Percentiles rank a stretch among this genome's conserved stretches.
phyloP scores from a whole-genome alignment of 2,329 filamentous ascomycete species.

The Xylaria sp. region DNA sequence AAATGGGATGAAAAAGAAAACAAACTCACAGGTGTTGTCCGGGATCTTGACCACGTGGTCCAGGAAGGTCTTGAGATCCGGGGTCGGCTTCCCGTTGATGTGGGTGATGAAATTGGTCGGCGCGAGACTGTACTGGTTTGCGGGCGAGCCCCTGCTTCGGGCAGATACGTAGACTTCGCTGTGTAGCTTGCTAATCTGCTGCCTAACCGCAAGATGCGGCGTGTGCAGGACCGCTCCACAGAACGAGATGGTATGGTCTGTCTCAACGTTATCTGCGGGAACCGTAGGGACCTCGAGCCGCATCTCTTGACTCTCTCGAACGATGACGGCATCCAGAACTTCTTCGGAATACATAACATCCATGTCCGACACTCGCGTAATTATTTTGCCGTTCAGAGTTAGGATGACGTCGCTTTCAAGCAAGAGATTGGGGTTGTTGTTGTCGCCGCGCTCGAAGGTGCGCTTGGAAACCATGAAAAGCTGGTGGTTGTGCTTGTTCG shows the following conservation, averaged over 20 bases:
- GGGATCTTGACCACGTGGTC: slow-evolving; percentile 82
- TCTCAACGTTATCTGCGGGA: slow-evolving; percentile 87
- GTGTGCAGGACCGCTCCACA: slow-evolving; percentile 92
- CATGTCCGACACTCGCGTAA: slow-evolving; percentile 89
- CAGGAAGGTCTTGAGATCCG: slow-evolving; percentile 80
- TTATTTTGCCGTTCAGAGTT: slow-evolving; percentile 86
- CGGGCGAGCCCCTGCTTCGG: slow-evolving; percentile 77
- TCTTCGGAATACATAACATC: slow-evolving; percentile 96
- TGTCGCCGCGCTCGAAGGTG: slow-evolving; percentile 60
- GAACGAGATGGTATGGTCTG: slow-evolving; percentile 87
- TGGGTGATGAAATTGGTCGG: slow-evolving; percentile 98
- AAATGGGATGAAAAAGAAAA: not conserved
- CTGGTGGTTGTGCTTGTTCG: slow-evolving; percentile 91
- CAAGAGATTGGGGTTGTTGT: slow-evolving; percentile 58
- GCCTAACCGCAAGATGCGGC: slow-evolving; percentile 92
- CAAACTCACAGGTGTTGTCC: slow-evolving; percentile 80
- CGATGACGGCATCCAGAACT: slow-evolving; percentile 78
- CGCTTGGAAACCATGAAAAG: slow-evolving; percentile 98
- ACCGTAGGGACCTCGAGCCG: slow-evolving; percentile 80
- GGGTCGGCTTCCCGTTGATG: slow-evolving; percentile 86
- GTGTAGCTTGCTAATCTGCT: slow-evolving; percentile 96
- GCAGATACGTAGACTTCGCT: slow-evolving; percentile 96
- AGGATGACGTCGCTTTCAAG: slow-evolving; percentile 92
- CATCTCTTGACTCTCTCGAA: slow-evolving; percentile 82
- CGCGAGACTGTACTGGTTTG: slow-evolving; percentile 88